Conservation (phyloP, 495 filamentous ascomycete species). For the Schizothecium vesticola region DNA sequence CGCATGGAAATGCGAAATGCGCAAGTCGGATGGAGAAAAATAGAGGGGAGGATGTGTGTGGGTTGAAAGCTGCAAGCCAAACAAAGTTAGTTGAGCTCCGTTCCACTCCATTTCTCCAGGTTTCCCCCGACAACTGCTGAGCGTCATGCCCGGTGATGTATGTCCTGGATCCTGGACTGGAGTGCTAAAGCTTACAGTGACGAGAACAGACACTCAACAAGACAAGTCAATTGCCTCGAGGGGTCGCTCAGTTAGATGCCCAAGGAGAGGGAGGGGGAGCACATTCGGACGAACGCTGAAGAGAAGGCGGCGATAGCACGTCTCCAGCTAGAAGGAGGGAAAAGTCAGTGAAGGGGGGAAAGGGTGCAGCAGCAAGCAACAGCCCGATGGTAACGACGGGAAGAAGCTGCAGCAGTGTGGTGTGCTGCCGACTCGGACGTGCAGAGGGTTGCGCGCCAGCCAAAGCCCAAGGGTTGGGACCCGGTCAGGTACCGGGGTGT, state of each 20-base stretch:
- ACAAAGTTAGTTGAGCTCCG: slow-evolving; percentile 1
- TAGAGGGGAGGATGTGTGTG: not conserved
- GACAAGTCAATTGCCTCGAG: slow-evolving; percentile 28
- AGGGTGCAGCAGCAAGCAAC: not conserved
- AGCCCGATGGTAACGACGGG: not conserved
- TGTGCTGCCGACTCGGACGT: not conserved
- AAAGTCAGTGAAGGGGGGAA: not conserved
- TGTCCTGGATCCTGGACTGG: not conserved
- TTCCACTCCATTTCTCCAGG: not conserved
- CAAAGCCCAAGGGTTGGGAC: not conserved
- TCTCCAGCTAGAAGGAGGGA: not conserved
- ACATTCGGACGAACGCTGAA: slow-evolving; percentile 8
- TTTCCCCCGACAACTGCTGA: not conserved
- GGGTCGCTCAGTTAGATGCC: slow-evolving; percentile 11
- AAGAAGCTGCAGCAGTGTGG: not conserved
- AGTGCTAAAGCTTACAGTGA: slow-evolving; percentile 25
- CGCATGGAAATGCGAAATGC: not conserved
- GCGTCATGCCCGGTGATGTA: not conserved
- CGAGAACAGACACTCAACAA: slow-evolving; percentile 19
- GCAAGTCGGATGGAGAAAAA: not conserved
- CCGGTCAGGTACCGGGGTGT: not conserved
- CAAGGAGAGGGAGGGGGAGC: not conserved
- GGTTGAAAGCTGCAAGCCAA: slow-evolving; percentile 4
- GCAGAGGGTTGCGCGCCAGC: not conserved
- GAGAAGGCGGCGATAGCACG: not conserved